Percentiles rank a stretch among this genome's conserved stretches.
Conservation (phyloP, 768 basidiomycete species). For the Mycena haematopus region DNA sequence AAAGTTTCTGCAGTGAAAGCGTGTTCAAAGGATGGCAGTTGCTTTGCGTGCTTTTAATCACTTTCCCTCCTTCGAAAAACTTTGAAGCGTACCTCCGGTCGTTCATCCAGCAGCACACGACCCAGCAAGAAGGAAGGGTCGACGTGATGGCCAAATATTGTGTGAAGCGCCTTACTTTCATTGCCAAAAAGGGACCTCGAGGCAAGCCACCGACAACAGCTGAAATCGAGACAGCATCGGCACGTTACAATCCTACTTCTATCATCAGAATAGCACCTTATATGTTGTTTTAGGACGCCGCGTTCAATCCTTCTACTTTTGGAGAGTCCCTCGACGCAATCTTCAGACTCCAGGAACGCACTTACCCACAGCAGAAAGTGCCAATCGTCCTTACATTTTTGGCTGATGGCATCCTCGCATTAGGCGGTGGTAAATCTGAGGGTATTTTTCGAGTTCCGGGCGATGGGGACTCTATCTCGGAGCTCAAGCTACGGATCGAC, state of each 20-base stretch:
- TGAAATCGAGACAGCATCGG: constrained; percentile 93
- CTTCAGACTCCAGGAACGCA: constrained; percentile 83
- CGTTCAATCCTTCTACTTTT: constrained; percentile 94
- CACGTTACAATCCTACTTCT: constrained; percentile 39
- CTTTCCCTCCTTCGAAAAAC: constrained; percentile 93
- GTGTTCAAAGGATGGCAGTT: constrained; percentile 93
- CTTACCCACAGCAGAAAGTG: constrained; percentile 83
- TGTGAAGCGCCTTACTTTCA: constrained; percentile 73
- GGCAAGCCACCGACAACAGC: constrained; percentile 81
- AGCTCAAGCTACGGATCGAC: constrained; percentile 89
- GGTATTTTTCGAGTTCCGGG: constrained; percentile 95
- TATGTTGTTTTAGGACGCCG: constrained; percentile 69
- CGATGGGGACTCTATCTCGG: constrained; percentile 86
- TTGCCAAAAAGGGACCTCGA: constrained; percentile 84
- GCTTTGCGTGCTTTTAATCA: constrained; percentile 86
- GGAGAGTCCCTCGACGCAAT: constrained; percentile 89
- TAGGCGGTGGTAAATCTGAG: constrained; percentile 84
- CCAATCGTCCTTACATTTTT: constrained; percentile 96
- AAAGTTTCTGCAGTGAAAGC: constrained; percentile 65
- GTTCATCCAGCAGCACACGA: constrained; percentile 78
- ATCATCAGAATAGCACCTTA: constrained; percentile 20
- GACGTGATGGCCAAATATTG: constrained; percentile 94
- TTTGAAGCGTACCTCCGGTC: constrained; percentile 83
- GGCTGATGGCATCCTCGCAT: constrained; percentile 87
- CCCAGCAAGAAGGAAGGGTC: constrained; percentile 74